Base-by-base conservation (phyloP, 257 asterid species). In the Scutellaria barbata region DNA sequence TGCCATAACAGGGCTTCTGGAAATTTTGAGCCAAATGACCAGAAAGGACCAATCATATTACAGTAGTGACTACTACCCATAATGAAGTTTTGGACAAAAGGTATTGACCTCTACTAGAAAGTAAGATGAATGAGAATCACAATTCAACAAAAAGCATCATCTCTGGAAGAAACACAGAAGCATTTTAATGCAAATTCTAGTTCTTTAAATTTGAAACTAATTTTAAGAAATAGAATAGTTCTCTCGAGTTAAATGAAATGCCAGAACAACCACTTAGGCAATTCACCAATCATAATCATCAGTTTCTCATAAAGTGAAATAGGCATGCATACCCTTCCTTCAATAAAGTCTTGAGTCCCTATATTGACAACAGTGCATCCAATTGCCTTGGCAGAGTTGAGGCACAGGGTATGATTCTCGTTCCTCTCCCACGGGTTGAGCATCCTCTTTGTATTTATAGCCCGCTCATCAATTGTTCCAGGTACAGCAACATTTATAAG, bases 341-440 rank as follows among this genome's bases (percentile, higher is more conserved):
- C 98, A 74, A 95, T 92, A 54, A 92, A 86, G 74, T 94, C 99
- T 70, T 89, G 93, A 78, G 92, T 94, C 83, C 99, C 99, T 60
- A 89, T 92, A 79, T 94, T 95, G 82, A 95, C 99, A 59, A 92
- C 86, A 17, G 99, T 95, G 64, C 99, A 95, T 66, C 99, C 98
- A 76, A 95, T 89, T 71, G 98, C 99, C 90, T 92, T 95, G 69
- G 98, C 96, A 69, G 99, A 95, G 82, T 95, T 95, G 77, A 95
- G 98, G 88, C 99, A 87, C 48, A 95, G 82, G 53, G 99, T 95
- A 73, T 91, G 99, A 80, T 92, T 95, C 89, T 95, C 99, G 52
- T 95, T 95, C 83, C 95, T 89, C 87, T 95, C 99, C 99, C 99
- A 95, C 14, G 98, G 99, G 78, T 95, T 95, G 53, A 95, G 95